A percentile compares a stretch with the other conserved stretches of the same genome.
Conservation (phyloP, 805 yeast species). For the Teunomyces gatunensis region DNA sequence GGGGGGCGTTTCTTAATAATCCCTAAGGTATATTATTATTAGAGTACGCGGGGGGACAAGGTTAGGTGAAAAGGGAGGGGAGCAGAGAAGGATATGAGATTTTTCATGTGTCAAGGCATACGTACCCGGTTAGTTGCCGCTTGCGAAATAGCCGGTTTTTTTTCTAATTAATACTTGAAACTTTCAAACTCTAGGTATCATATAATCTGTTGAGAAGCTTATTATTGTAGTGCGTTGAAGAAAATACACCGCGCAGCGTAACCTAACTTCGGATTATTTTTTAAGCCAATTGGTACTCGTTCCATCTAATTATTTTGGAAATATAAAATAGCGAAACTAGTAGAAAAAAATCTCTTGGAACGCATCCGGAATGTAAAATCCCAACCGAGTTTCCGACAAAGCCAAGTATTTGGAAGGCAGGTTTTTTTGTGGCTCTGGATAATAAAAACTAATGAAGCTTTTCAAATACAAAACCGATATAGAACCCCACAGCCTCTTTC, state of each 20-base stretch:
- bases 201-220: not conserved
- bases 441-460: constrained; percentile 31
- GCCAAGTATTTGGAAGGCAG: no score
- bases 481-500: constrained; percentile 85
- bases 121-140: not conserved
- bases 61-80: no score
- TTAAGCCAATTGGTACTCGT: not conserved
- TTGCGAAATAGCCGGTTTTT: not conserved
- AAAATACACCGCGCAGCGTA: not conserved
- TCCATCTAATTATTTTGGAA: constrained; percentile 1
- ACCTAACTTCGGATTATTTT: not conserved
- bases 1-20: no score
- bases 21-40: no score
- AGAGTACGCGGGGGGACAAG: no score
- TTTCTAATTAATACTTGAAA: not conserved
- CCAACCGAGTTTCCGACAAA: not conserved
- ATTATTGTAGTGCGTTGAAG: not conserved
- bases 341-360: not conserved
- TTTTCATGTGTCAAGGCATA: no score
- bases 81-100: no score
- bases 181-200: not conserved
- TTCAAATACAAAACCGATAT: constrained; percentile 79
- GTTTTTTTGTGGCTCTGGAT: no score
- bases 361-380: not conserved
- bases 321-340: not conserved